Base-by-base conservation (phyloP, 1,284 basidiomycete species). In the Hypsizygus ulmarius region DNA sequence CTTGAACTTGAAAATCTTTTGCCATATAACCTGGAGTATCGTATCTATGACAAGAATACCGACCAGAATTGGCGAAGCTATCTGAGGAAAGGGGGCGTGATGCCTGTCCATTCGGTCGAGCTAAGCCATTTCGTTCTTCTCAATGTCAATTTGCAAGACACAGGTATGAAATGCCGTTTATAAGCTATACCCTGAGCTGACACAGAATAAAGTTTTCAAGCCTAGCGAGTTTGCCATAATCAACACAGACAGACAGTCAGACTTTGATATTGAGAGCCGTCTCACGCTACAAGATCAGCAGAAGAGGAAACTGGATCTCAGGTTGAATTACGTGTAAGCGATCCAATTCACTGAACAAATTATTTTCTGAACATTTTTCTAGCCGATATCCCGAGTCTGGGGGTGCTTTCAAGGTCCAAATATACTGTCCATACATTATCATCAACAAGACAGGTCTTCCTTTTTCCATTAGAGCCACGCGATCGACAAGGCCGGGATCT, bases 201-300 rank as follows among this genome's bases (percentile, higher is more conserved):
- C 45, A 14, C 21, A 15, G n/a, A n/a, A 9, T 8, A 18, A 42
- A 88, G 91, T 83, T n/a, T 95, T 93, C 75, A 90, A 90, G 59
- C 89, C 93, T n/a, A 96, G 93, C 65, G 96, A 99, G 55, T 99
- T 98, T 60, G 88, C 93, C 1, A 98, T 99, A 66, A 96, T 99
- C 70, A 97, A 95, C 57, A 93, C 92, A 4, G 93, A 97, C 63
- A 88, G 87, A 37, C 84, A 90, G 48, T 91, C 95, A 15, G 94
- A 97, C 65, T 92, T 96, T 55, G 88, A 91, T 41, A 76, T 87
- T 28, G 94, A 97, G 61, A 80, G 79, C 43, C 75, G 74, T 12
- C 67, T 97, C 28, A 78, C 79, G 16, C 68, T 99, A 33, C 77
- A 85, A 6, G 97, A 99, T 66, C 69, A 78, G 32, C 75, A 78